Conservation (phyloP, 2,329 filamentous ascomycete genomes). For the Zymoseptoria crescenta region DNA sequence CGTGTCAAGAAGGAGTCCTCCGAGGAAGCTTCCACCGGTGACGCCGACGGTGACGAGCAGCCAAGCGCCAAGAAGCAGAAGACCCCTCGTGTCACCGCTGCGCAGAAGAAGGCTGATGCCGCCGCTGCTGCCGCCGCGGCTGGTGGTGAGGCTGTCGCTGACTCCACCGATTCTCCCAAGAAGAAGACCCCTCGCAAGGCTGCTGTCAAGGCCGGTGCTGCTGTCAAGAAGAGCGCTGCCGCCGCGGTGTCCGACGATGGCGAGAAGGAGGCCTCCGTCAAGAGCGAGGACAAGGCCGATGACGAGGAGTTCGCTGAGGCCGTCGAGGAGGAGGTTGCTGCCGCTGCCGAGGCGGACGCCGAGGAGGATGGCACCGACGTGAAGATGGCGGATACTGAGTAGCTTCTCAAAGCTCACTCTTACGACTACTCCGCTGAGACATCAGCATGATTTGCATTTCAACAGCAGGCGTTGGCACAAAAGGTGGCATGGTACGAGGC, state of each 20-base stretch:
- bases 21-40: background rate
- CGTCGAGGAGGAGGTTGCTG: conserved; percentile 1
- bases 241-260: conserved; percentile 7
- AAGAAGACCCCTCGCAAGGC: conserved; percentile 19
- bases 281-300: conserved; percentile 1
- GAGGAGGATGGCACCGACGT: conserved; percentile 6
- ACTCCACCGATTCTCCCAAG: conserved; percentile 9
- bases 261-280: conserved; percentile 1
- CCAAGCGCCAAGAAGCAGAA: conserved; percentile 9
- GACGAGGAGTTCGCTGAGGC: conserved; percentile 2
- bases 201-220: conserved; percentile 17
- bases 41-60: conserved; percentile 11
- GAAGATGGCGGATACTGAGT: background rate
- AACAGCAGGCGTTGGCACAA: background rate
- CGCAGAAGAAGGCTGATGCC: conserved; percentile 11
- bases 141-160: conserved; percentile 3
- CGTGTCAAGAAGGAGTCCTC: conserved; percentile 19
- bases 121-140: conserved; percentile 4
- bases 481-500: background rate
- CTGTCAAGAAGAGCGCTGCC: conserved; percentile 4
- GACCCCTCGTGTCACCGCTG: conserved; percentile 7
- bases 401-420: background rate
- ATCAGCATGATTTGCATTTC: background rate
- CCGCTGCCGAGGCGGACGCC: background rate
- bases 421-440: background rate